Evolutionary conservation across 345 rosid species (phyloP), one percentile per base, ranked within the genome.

Genomic region (Aquilaria malaccensis): DNA sequence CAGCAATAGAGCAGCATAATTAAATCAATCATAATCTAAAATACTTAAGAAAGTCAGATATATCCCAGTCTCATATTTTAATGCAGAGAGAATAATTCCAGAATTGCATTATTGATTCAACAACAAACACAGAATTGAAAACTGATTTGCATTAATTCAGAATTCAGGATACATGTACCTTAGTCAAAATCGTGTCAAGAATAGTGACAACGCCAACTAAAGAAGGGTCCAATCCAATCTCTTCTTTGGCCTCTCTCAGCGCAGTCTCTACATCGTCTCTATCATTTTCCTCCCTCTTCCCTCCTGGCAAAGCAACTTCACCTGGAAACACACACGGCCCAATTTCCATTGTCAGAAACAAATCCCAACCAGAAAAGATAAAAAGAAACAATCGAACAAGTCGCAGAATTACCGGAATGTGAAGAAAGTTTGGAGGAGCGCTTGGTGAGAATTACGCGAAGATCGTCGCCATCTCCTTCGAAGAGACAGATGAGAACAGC

Each of bases 301-400:
- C 87, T 60, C 91, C 91, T 5, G 87, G 87, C 75, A 85, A 62
- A 3, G 87, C 72, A 67, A 85, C 85, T 71, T 85, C 85, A 33
- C 91, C 85, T 85, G 71, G 69, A 59, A 43, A 31, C 51, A 53
- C 56, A 51, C 58, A 15, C 58, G 30, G 55, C 51, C 15, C 10
- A 15, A 2, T 46, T 37, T 48, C 37, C 33, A 15, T 50, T n/a
- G 4, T 22, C 33, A 13, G 48, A 52, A 33, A 29, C 10, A 14
- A 6, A 50, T 50, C 15, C 3, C 3, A 22, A 22, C 43, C 43
- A 37, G 43, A 37, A 37, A 37, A 37, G 43, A 37, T 37, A 37
- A 37, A 3, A 5, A 9, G 7, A 37, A 37, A 37, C 6, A 9
- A 37, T 37, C 43, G 43, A 37, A 37, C 7, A 37, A 37, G 29